Evolutionary conservation across 2,329 filamentous ascomycete species (phyloP).

Genomic region (Aspergillus calidoustus): DNA sequence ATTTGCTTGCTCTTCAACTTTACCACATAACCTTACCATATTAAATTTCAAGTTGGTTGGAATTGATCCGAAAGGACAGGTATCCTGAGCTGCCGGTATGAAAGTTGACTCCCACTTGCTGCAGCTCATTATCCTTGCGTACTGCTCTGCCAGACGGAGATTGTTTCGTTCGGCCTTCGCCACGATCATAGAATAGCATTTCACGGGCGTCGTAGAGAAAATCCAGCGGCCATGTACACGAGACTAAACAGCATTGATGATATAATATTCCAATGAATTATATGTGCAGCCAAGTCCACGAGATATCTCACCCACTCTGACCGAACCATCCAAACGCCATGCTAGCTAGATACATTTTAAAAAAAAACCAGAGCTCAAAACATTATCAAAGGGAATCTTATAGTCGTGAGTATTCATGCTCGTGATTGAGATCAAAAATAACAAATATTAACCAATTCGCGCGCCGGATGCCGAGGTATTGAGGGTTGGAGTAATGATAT

Average conservation of each 20-base stretch:
- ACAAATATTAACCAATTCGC: background rate
- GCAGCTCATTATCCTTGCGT: too few species aligned
- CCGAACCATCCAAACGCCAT: constrained; percentile 31
- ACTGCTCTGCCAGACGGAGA: too few species aligned
- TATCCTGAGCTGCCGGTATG: too few species aligned
- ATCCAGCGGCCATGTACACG: too few species aligned
- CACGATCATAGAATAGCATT: too few species aligned
- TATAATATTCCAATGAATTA: background rate
- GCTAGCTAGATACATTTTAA: constrained; percentile 25
- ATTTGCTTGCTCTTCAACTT: too few species aligned
- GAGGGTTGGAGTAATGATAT: background rate
- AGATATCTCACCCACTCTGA: background rate
- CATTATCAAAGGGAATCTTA: constrained; percentile 17
- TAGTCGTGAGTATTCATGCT: constrained; percentile 20
- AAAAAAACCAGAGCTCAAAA: constrained; percentile 13
- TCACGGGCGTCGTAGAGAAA: too few species aligned
- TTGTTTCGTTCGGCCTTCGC: too few species aligned
- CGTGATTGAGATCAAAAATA: constrained; percentile 1
- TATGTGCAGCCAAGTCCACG: constrained; percentile 12
- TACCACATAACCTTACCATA: too few species aligned
- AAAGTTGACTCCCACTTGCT: too few species aligned
- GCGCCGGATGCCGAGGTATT: background rate
- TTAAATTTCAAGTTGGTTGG: too few species aligned
- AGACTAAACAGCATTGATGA: background rate
- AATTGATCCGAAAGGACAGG: too few species aligned